These are phyloP conservation scores for Suaeda aralocaspica DNA, from an alignment of 148 eudicot species.

Conservation along the genomic window DNA sequence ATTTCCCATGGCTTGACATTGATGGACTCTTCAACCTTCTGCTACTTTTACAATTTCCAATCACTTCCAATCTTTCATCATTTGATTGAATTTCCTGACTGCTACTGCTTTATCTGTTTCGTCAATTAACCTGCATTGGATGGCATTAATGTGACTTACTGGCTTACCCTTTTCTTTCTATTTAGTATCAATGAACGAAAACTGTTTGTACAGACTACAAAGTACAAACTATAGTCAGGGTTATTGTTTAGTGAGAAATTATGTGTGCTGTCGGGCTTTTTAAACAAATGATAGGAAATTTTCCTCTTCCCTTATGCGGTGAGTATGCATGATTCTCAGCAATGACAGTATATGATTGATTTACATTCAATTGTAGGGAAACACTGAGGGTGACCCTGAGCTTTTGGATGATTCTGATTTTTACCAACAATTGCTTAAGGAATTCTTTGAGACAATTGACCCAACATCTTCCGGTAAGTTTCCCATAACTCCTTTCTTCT, in stretches of 20 bases:
- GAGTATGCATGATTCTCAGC: background rate
- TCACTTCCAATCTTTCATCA: background rate
- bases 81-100: background rate
- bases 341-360: background rate
- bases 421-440: constrained; percentile 81
- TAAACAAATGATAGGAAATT: background rate
- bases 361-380: constrained; percentile 30
- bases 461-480: constrained; percentile 63
- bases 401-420: constrained; percentile 82
- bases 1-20: too few species aligned
- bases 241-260: too few species aligned
- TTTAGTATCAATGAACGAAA: background rate
- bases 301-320: background rate
- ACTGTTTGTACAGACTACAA: background rate
- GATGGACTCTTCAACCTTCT: background rate
- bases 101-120: too few species aligned
- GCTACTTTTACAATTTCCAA: background rate
- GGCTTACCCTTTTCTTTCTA: background rate
- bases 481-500: background rate
- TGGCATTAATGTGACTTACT: too few species aligned
- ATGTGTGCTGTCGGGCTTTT: background rate
- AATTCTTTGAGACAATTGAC: constrained; percentile 76
- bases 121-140: background rate
- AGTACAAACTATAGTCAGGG: background rate
- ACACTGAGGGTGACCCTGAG: constrained; percentile 77